Evolutionary conservation across 2,329 filamentous ascomycete genomes (phyloP).

Genomic region (Dothistroma pini): DNA sequence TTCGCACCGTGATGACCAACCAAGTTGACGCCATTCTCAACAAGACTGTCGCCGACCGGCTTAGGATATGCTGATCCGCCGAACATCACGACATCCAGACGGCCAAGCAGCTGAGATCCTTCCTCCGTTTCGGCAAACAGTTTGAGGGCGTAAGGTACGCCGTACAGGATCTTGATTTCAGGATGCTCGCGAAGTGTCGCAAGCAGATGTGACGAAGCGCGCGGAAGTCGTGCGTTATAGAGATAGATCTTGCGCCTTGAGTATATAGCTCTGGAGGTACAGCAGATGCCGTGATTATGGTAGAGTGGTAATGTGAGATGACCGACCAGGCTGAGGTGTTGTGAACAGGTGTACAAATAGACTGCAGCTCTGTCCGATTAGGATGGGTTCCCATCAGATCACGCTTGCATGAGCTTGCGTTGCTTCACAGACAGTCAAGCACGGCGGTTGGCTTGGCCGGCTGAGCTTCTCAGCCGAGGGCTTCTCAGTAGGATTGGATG

Average conservation of each 20-base stretch:
- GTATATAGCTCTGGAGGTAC: conserved; percentile 50
- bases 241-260: conserved; percentile 48
- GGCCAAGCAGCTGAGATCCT: conserved; percentile 35
- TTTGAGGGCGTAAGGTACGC: conserved; percentile 60
- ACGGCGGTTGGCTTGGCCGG: neutral
- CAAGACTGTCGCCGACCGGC: conserved; percentile 25
- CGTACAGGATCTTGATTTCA: conserved; percentile 52
- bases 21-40: conserved; percentile 21
- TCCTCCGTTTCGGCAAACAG: conserved; percentile 54
- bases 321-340: conserved; percentile 43
- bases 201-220: conserved; percentile 39
- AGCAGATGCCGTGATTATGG: conserved; percentile 55
- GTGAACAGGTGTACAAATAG: conserved; percentile 43
- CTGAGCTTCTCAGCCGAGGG: neutral
- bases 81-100: conserved; percentile 24
- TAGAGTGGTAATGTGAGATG: conserved; percentile 56
- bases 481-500: neutral
- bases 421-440: neutral
- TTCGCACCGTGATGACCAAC: conserved; percentile 42
- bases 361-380: neutral
- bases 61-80: conserved; percentile 27
- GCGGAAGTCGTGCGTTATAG: conserved; percentile 52
- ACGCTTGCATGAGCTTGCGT: neutral
- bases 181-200: conserved; percentile 18
- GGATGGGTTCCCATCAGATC: neutral